Conservation (phyloP, 2,329 filamentous ascomycete species). For the Metarhizium robertsii region DNA sequence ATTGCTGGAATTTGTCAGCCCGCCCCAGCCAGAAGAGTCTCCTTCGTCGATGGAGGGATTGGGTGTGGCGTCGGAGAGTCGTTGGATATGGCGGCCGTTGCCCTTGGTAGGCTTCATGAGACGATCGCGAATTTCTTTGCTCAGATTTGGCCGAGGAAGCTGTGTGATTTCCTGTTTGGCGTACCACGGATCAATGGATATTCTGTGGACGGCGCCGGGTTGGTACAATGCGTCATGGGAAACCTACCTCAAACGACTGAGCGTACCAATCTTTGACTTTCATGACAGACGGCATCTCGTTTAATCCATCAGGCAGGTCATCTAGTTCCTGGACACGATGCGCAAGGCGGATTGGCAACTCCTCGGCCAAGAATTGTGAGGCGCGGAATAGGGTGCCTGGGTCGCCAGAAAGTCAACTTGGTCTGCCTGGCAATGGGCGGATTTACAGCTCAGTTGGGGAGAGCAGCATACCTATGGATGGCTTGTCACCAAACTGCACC, state of each 20-base stretch:
- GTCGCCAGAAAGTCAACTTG: constrained; percentile 6
- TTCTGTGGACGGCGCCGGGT: background rate
- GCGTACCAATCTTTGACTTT: constrained; percentile 98
- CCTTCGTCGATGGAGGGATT: constrained; percentile 85
- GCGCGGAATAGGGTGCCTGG: constrained; percentile 90
- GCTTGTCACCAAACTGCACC: constrained; percentile 95
- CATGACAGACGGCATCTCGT: constrained; percentile 94
- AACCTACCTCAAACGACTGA: constrained; percentile 89
- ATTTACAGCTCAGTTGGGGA: constrained; percentile 50
- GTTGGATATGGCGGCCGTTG: constrained; percentile 52
- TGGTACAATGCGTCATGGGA: background rate
- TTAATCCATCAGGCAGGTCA: constrained; percentile 87
- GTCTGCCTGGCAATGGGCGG: constrained; percentile 47
- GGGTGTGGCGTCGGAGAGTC: constrained; percentile 73
- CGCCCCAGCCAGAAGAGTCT: constrained; percentile 59
- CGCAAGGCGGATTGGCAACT: constrained; percentile 91
- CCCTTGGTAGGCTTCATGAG: constrained; percentile 59
- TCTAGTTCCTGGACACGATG: constrained; percentile 93
- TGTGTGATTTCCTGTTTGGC: constrained; percentile 76
- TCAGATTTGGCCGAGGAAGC: constrained; percentile 68
- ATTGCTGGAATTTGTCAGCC: constrained; percentile 27
- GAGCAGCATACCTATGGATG: constrained; percentile 65
- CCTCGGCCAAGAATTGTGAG: constrained; percentile 96
- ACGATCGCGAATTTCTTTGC: constrained; percentile 65
- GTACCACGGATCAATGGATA: constrained; percentile 1